Base-by-base conservation (phyloP, 495 filamentous ascomycete genomes). In the Aspergillus sparsus region DNA sequence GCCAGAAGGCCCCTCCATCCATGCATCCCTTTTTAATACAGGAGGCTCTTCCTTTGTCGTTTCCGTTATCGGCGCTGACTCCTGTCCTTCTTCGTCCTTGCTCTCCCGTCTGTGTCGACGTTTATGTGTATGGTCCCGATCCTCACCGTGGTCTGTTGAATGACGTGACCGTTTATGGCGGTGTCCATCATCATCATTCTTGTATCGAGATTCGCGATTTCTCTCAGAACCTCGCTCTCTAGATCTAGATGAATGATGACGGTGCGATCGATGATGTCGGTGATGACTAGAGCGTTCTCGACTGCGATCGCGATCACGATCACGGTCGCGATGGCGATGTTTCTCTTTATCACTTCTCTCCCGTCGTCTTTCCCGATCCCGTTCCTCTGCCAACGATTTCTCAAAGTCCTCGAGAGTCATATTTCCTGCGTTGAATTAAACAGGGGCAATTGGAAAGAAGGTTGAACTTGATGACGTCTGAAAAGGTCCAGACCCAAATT, bases 1-100 rank as follows among this genome's bases (percentile, higher is more conserved):
- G 0, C 85, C 85, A 6, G 88, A 89, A 0, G 94, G 93, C 3
- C 86, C 87, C 63, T 93, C 84, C 95, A 98, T 98, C 94, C 94
- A 98, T 5, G 89, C 83, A 74, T 97, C 95, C 57, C 94, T 82
- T 63, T 85, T 79, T 18, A 84, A 59, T 4, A 67, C 59, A 42
- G 68, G 68, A 0, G 71, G 69, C 27, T 77, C 75, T 44, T 83
- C 68, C 27, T 77, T 74, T 7, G 66, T 65, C 16, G 67, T 58
- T 9, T 67, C 62, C 52, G 63, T 71, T 27, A 57, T 65, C 51
- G 69, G 62, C 5, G 64, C 57, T 5, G 44, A 9, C 21, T 50
- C 45, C 9, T 68, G 54, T 35, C 69, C 67, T 16, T 63, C 66
- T 1, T 69, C 67, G 42, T 70, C 69, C 50, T 53, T 65, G 60